Percentiles rank a stretch among this genome's conserved stretches.
phyloP scores from a whole-genome alignment of 208 protist genomes.

The Trypanosomatidae sp. region DNA sequence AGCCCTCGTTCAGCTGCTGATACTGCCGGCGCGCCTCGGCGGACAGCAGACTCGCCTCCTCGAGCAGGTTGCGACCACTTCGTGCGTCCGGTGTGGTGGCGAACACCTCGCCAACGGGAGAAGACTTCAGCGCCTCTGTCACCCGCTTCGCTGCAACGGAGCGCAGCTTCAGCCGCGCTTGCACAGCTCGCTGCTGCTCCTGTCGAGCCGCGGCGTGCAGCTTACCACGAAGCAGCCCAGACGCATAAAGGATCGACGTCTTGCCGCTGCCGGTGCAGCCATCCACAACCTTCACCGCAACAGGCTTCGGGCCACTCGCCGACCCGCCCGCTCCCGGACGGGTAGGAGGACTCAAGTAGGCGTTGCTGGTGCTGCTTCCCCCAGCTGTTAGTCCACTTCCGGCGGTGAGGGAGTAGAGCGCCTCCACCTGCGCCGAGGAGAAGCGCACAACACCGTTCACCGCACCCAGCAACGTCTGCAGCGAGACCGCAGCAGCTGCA shows the following conservation, averaged over 20 bases:
- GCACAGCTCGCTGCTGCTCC: slow-evolving; percentile 55
- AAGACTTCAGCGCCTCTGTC: slow-evolving; percentile 8
- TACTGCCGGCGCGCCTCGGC: slow-evolving; percentile 23
- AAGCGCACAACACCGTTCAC: slow-evolving; percentile 31
- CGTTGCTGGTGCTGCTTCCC: slow-evolving; percentile 1
- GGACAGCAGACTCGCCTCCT: slow-evolving; percentile 32
- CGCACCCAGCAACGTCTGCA: slow-evolving; percentile 21
- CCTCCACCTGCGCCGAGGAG: slow-evolving; percentile 72
- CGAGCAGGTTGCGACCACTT: slow-evolving; percentile 23
- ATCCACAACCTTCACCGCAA: slow-evolving; percentile 42
- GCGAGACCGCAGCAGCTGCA: not conserved
- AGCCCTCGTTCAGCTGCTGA: slow-evolving; percentile 40
- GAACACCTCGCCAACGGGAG: slow-evolving; percentile 14
- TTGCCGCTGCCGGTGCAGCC: slow-evolving; percentile 75
- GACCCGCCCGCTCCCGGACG: not conserved
- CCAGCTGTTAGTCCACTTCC: not conserved
- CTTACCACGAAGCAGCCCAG: slow-evolving; percentile 48
- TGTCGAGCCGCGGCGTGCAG: slow-evolving; percentile 47
- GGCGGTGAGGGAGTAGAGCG: slow-evolving; percentile 45
- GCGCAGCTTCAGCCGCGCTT: slow-evolving; percentile 44
- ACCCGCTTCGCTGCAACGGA: slow-evolving; percentile 23
- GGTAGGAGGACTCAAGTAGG: no score
- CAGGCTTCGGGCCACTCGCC: slow-evolving; percentile 5
- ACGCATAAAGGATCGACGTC: slow-evolving; percentile 61
- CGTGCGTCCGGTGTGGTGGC: slow-evolving; percentile 5